Percentiles rank a stretch among this genome's conserved stretches.
Conservation (phyloP, 495 filamentous ascomycete species). For the Aspergillus diversus region DNA sequence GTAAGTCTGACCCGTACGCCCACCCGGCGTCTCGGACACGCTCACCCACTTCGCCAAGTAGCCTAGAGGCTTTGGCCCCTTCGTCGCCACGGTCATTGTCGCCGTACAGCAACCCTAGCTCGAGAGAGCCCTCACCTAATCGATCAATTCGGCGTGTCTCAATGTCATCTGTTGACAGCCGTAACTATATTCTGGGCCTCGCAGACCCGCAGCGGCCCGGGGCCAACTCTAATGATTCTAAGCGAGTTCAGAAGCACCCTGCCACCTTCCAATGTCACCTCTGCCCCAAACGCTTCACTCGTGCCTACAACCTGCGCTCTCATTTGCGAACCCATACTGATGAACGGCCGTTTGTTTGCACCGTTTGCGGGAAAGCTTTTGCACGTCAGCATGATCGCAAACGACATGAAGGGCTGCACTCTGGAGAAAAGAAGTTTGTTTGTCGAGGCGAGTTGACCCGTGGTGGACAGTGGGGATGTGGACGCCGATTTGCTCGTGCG, state of each 20-base stretch:
- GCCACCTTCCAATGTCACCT: constrained; percentile 86
- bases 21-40: constrained; percentile 48
- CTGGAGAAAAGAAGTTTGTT: constrained; percentile 95
- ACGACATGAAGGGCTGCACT: constrained; percentile 87
- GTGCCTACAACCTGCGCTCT: constrained; percentile 89
- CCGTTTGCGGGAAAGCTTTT: constrained; percentile 95
- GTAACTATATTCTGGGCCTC: constrained; percentile 90
- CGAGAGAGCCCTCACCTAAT: constrained; percentile 62
- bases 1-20: constrained; percentile 75
- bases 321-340: constrained; percentile 92
- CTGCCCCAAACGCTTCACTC: constrained; percentile 85
- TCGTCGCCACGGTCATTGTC: constrained; percentile 68
- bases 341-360: constrained; percentile 92
- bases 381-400: constrained; percentile 93
- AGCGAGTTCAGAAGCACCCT: constrained; percentile 92
- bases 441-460: constrained; percentile 86
- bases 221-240: constrained; percentile 61
- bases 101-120: constrained; percentile 53
- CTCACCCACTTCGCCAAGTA: constrained; percentile 48
- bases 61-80: constrained; percentile 47
- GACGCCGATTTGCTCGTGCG: constrained; percentile 89
- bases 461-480: constrained; percentile 89
- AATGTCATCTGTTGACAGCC: constrained; percentile 80
- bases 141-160: constrained; percentile 75
- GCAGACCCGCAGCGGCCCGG: constrained; percentile 85